These are phyloP conservation scores for Fusarium solani-melongenae DNA, from an alignment of 2,329 filamentous ascomycete genomes.

Conservation along the genomic window DNA sequence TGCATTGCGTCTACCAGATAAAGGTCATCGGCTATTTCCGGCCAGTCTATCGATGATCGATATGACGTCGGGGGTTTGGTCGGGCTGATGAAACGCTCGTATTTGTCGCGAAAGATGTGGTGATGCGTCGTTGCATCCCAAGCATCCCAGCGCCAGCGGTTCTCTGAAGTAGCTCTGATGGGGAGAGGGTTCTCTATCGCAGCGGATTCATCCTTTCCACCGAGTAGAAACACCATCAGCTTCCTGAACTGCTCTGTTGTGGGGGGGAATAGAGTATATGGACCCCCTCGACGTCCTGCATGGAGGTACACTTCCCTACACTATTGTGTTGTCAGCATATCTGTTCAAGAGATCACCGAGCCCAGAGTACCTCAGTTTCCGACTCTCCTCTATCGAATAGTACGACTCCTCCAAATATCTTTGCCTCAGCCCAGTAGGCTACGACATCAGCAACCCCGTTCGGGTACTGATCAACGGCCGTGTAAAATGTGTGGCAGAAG, in stretches of 20 bases:
- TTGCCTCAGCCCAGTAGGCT: conserved; percentile 22
- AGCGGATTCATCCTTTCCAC: neutral
- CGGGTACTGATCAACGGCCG: conserved; percentile 4
- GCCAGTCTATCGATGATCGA: neutral
- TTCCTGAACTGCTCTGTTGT: neutral
- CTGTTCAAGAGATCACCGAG: fast-evolving
- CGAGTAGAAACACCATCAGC: neutral
- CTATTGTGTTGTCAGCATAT: neutral
- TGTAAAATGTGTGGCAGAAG: conserved; percentile 1
- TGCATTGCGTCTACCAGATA: neutral
- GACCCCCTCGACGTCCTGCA: neutral
- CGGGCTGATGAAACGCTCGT: neutral
- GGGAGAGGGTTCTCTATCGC: neutral
- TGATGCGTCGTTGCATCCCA: conserved; percentile 1
- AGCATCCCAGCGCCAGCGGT: conserved; percentile 17
- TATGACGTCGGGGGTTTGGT: neutral
- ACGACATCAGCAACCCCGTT: conserved; percentile 2
- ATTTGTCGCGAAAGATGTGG: conserved; percentile 15
- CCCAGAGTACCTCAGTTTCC: neutral
- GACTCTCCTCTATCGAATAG: conserved; percentile 13
- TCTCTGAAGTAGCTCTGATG: neutral
- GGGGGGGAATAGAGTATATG: conserved; percentile 6
- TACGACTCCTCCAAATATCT: conserved; percentile 14
- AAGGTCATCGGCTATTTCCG: neutral
- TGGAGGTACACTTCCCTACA: conserved; percentile 1